A percentile compares a stretch with the other conserved stretches of the same genome.
phyloP scores from a whole-genome alignment of 176 grass and related monocot genomes.

The Rhipidocladum racemiflorum region DNA sequence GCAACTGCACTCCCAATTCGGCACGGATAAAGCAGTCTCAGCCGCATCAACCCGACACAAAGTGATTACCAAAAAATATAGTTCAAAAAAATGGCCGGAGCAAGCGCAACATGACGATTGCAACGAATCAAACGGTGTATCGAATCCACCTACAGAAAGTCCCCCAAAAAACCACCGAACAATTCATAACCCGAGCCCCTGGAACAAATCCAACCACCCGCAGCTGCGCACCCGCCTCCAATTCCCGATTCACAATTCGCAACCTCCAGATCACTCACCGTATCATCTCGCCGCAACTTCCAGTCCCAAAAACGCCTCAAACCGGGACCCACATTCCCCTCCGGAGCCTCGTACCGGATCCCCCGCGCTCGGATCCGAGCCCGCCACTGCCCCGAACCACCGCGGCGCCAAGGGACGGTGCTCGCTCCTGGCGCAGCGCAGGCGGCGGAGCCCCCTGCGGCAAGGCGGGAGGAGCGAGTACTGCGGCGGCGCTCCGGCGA shows the following conservation, averaged over 20 bases:
- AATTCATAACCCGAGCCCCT: neutral
- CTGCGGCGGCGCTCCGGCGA: constrained; percentile 30
- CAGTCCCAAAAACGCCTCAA: constrained; percentile 1
- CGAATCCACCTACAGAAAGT: neutral
- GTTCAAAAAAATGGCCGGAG: neutral
- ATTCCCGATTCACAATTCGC: constrained; percentile 12
- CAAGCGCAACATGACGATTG: neutral
- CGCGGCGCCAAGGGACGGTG: neutral
- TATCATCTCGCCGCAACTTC: constrained; percentile 22
- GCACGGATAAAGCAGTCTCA: neutral
- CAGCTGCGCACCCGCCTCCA: constrained; percentile 13
- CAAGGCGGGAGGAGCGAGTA: neutral
- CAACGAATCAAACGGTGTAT: constrained; percentile 7
- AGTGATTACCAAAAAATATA: neutral
- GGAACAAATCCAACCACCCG: constrained; percentile 25
- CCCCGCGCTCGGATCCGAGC: constrained; percentile 31
- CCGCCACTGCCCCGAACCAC: constrained; percentile 10
- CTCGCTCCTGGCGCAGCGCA: neutral
- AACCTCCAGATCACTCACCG: constrained; percentile 43
- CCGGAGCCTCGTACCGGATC: neutral
- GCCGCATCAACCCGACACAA: neutral
- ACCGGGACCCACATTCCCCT: constrained; percentile 48
- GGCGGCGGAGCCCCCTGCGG: neutral
- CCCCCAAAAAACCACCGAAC: neutral
- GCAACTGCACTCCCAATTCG: neutral